These are phyloP conservation scores for Plenodomus biglobosus DNA, from an alignment of 2,329 filamentous ascomycete genomes.

Conservation along the genomic window DNA sequence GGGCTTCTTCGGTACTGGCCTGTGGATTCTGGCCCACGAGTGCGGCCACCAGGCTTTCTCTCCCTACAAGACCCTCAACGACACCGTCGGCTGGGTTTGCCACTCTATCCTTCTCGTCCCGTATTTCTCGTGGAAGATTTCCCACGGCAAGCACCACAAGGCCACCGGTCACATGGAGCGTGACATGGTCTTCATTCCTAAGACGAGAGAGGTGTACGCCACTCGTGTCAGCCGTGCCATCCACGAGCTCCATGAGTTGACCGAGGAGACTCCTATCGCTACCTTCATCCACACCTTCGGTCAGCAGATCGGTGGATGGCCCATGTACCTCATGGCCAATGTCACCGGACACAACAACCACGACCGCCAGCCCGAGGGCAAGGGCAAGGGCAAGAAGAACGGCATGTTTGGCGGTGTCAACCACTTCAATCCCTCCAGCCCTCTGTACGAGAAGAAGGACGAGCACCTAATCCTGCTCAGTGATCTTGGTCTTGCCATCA, in stretches of 20 bases:
- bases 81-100: slow-evolving; percentile 86
- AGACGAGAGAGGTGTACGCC: slow-evolving; percentile 81
- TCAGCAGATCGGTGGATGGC: slow-evolving; percentile 94
- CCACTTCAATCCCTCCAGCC: slow-evolving; percentile 88
- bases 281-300: slow-evolving; percentile 72
- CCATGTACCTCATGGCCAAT: slow-evolving; percentile 85
- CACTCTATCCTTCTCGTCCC: slow-evolving; percentile 89
- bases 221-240: slow-evolving; percentile 69
- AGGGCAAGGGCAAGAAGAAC: slow-evolving; percentile 89
- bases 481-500: slow-evolving; percentile 73
- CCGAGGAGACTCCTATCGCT: slow-evolving; percentile 89
- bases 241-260: slow-evolving; percentile 84
- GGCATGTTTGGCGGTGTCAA: slow-evolving; percentile 80
- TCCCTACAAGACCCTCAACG: slow-evolving; percentile 84
- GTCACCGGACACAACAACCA: slow-evolving; percentile 97
- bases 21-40: slow-evolving; percentile 97
- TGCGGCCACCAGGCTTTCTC: slow-evolving; percentile 98
- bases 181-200: slow-evolving; percentile 99
- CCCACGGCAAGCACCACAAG: slow-evolving; percentile 99
- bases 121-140: slow-evolving; percentile 99
- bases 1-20: slow-evolving; percentile 87
- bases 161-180: slow-evolving; percentile 95
- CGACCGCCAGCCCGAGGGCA: slow-evolving; percentile 85
- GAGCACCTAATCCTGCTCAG: slow-evolving; percentile 83
- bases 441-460: slow-evolving; percentile 88